Conservation (phyloP, 768 basidiomycete genomes). For the Agaricus sinodeliciosus region DNA sequence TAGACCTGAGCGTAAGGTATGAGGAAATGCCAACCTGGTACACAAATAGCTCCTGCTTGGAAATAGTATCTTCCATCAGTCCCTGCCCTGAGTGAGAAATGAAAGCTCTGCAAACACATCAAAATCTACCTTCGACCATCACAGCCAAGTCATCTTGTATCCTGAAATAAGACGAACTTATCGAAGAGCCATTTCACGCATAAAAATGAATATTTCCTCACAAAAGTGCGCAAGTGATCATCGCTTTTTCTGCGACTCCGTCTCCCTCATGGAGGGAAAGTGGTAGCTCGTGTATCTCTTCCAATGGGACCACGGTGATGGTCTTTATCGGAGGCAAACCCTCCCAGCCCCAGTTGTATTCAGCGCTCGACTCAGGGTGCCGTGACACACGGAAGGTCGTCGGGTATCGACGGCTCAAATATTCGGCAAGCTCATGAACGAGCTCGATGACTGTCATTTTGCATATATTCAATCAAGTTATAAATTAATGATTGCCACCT, state of each 20-base stretch:
- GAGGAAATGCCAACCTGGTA: slow-evolving; percentile 41
- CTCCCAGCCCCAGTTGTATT: slow-evolving; percentile 31
- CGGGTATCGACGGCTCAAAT: slow-evolving; percentile 58
- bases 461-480: background rate
- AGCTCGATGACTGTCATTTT: slow-evolving; percentile 48
- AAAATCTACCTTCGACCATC: slow-evolving; percentile 48
- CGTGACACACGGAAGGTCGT: slow-evolving; percentile 46
- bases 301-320: slow-evolving; percentile 44
- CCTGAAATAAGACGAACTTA: slow-evolving; percentile 19
- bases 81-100: slow-evolving; percentile 27
- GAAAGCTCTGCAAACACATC: background rate
- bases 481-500: background rate
- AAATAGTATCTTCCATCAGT: slow-evolving; percentile 67
- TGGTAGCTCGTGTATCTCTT: slow-evolving; percentile 45
- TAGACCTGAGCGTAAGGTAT: slow-evolving; percentile 8
- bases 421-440: slow-evolving; percentile 63
- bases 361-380: slow-evolving; percentile 17
- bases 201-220: slow-evolving; percentile 26
- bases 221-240: slow-evolving; percentile 58
- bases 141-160: slow-evolving; percentile 53
- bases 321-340: slow-evolving; percentile 43
- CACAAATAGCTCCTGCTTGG: slow-evolving; percentile 64
- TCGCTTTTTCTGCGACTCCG: slow-evolving; percentile 40
- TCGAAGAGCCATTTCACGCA: background rate
- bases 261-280: slow-evolving; percentile 25